Evolutionary conservation across 805 yeast species (phyloP).

Genomic region (Wickerhamiella bombiphila): DNA sequence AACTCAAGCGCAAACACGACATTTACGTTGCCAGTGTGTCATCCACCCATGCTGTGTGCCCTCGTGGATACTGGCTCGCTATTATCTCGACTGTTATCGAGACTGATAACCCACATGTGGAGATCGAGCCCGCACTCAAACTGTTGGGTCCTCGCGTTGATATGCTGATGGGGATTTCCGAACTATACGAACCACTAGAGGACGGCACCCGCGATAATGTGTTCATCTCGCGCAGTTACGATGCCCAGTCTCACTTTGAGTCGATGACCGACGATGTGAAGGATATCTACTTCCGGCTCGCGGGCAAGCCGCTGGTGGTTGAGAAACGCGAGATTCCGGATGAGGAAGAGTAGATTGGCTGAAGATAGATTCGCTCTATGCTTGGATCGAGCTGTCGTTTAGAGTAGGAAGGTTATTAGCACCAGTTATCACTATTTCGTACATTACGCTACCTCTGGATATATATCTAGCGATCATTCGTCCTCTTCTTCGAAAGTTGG

Average conservation of each 20-base stretch:
- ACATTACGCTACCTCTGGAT: background rate
- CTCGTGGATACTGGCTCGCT: slow-evolving; percentile 80
- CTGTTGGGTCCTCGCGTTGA: slow-evolving; percentile 66
- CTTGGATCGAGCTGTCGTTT: too few relatives aligned
- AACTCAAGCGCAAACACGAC: slow-evolving; percentile 82
- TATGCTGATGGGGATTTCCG: slow-evolving; percentile 87
- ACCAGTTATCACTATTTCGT: background rate
- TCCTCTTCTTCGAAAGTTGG: background rate
- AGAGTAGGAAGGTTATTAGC: too few relatives aligned
- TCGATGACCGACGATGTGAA: slow-evolving; percentile 92
- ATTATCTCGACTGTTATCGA: slow-evolving; percentile 90
- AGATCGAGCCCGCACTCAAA: slow-evolving; percentile 86
- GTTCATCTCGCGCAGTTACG: slow-evolving; percentile 77
- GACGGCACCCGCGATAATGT: slow-evolving; percentile 73
- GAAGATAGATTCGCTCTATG: background rate
- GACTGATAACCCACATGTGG: slow-evolving; percentile 82
- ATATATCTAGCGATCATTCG: background rate
- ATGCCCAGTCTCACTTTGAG: slow-evolving; percentile 91
- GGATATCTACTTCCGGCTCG: slow-evolving; percentile 80
- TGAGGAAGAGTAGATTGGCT: slow-evolving; percentile 32
- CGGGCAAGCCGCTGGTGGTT: slow-evolving; percentile 81
- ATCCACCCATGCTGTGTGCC: slow-evolving; percentile 75
- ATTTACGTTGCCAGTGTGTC: slow-evolving; percentile 87
- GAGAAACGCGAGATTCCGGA: slow-evolving; percentile 59
- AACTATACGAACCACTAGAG: slow-evolving; percentile 68